These are phyloP conservation scores for Rhizophagus prolifer DNA, from an alignment of 192 early-diverging fungal genomes.

Conservation along the genomic window DNA sequence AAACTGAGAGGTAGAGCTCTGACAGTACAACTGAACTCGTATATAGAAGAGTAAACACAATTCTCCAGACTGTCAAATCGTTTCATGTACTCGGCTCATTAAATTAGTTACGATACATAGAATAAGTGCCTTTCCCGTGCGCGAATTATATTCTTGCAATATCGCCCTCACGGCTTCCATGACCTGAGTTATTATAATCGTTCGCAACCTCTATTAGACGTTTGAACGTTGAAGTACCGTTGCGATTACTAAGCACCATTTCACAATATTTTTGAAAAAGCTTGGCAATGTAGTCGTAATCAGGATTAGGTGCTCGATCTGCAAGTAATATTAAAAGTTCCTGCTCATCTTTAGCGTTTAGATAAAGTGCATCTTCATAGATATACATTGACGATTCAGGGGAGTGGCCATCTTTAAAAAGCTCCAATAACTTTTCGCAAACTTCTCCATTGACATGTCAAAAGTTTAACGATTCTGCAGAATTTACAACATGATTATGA, in stretches of 20 bases:
- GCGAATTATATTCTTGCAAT: too few relatives aligned
- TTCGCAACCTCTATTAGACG: background rate
- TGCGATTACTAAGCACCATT: background rate
- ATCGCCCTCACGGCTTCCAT: too few relatives aligned
- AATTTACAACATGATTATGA: slow-evolving; percentile 12
- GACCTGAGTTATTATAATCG: background rate
- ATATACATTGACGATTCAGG: background rate
- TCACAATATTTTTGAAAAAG: too few relatives aligned
- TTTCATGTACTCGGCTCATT: background rate
- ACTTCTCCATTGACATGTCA: background rate
- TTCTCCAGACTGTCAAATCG: background rate
- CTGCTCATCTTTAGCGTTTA: background rate
- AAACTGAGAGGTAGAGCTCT: too few relatives aligned
- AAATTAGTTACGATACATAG: background rate
- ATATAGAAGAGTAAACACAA: background rate
- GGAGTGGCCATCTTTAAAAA: slow-evolving; percentile 5
- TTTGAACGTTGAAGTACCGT: background rate
- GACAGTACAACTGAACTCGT: too few relatives aligned
- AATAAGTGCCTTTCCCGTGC: background rate
- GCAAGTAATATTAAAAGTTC: too few relatives aligned
- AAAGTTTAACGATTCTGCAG: slow-evolving; percentile 11
- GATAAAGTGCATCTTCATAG: background rate
- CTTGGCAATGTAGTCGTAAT: too few relatives aligned
- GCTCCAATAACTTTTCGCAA: background rate
- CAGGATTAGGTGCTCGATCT: too few relatives aligned